These are phyloP conservation scores for Cyanidioschyzon merolae DNA, from an alignment of 23 red algal genomes.

Conservation along the genomic window DNA sequence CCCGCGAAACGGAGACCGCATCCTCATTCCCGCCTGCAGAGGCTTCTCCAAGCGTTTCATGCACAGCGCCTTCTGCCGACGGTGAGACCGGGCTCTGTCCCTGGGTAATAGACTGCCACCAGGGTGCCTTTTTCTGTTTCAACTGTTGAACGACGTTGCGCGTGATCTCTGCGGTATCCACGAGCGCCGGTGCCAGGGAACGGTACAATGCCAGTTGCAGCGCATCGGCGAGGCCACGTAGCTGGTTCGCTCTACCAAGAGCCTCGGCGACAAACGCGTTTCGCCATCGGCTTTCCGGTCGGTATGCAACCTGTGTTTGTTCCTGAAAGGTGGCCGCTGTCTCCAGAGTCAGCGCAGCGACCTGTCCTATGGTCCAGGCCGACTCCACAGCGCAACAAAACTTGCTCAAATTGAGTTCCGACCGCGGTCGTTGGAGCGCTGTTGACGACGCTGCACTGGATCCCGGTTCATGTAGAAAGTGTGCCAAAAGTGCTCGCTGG, in stretches of 20 bases:
- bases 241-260: not conserved
- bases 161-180: not conserved
- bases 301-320: not conserved
- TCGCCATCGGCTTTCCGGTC: not conserved
- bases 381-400: slow-evolving; percentile 4
- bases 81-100: not conserved
- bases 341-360: not conserved
- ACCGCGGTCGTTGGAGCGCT: not conserved
- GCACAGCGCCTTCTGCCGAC: not conserved
- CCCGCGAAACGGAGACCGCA: not conserved
- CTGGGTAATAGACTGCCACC: not conserved
- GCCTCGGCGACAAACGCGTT: not conserved
- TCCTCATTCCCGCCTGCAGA: not conserved
- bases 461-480: not conserved
- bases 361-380: not conserved
- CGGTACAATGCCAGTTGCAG: not conserved
- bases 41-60: not conserved
- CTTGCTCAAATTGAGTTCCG: not conserved
- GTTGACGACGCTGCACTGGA: not conserved
- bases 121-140: not conserved
- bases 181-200: not conserved
- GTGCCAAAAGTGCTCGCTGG: not conserved
- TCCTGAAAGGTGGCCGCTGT: not conserved
- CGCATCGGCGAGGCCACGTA: not conserved
- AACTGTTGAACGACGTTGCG: not conserved